Evolutionary conservation across 2,329 filamentous ascomycete genomes (phyloP).

Genomic region (Grosmannia serpens): DNA sequence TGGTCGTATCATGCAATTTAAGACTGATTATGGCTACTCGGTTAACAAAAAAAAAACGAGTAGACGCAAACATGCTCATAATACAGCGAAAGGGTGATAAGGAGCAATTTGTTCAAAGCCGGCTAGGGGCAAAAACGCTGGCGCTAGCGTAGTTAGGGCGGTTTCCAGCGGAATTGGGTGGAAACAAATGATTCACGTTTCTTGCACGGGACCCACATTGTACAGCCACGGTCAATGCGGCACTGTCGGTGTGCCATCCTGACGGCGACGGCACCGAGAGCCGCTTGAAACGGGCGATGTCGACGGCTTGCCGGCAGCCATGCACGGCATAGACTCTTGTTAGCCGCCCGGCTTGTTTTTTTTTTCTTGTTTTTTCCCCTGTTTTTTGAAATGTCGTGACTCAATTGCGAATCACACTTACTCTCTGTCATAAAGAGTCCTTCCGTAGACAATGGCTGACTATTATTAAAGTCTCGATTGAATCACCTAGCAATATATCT

Average conservation of each 20-base stretch:
- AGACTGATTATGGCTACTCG: neutral
- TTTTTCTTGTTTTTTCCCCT: neutral
- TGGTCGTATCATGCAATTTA: neutral
- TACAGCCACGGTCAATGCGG: too few species aligned
- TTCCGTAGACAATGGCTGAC: neutral
- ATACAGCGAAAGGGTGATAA: neutral
- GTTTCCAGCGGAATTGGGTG: too few species aligned
- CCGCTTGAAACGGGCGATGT: neutral
- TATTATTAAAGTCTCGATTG: neutral
- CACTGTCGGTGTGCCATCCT: neutral
- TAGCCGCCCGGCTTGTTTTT: neutral
- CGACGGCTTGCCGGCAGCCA: neutral
- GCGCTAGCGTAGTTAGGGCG: too few species aligned
- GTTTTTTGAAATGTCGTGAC: neutral
- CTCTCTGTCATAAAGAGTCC: neutral
- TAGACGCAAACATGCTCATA: neutral
- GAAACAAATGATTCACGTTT: too few species aligned
- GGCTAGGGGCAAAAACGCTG: too few species aligned
- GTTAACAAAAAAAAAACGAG: neutral
- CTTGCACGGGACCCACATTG: too few species aligned
- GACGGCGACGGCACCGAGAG: neutral
- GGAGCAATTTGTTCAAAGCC: too few species aligned
- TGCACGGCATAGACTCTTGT: neutral
- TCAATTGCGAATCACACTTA: neutral
- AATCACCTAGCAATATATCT: too few species aligned